Percentiles rank a stretch among this genome's conserved stretches.
Evolutionary conservation across 768 basidiomycete genomes (phyloP).

Genomic region (Kockovaella imperatae): DNA sequence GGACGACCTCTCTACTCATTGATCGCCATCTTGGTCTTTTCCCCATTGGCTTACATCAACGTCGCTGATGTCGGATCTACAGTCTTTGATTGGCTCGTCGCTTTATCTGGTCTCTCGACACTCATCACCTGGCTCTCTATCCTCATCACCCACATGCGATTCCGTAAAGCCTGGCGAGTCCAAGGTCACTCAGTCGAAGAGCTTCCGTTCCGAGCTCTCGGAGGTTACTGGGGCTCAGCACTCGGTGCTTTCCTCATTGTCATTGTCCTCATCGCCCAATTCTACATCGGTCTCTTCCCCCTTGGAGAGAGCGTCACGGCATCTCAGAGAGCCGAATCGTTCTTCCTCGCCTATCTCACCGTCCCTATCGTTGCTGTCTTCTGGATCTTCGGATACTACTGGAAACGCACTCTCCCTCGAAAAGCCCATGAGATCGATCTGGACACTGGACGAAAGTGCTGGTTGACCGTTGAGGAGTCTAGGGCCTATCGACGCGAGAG

Average conservation of each 20-base stretch:
- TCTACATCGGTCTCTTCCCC: conserved; percentile 44
- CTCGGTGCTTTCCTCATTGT: conserved; percentile 54
- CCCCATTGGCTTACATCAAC: conserved; percentile 35
- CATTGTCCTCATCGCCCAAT: conserved; percentile 48
- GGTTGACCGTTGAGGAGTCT: conserved; percentile 38
- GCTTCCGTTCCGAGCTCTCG: conserved; percentile 56
- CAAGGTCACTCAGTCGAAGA: conserved; percentile 53
- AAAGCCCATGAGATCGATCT: conserved; percentile 41
- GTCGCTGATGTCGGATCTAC: conserved; percentile 11
- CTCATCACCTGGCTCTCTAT: conserved; percentile 63
- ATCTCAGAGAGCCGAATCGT: conserved; percentile 22
- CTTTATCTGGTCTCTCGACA: conserved; percentile 60
- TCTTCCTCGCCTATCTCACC: conserved; percentile 43
- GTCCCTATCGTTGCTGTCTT: conserved; percentile 35
- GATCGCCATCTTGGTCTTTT: conserved; percentile 38
- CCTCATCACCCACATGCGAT: conserved; percentile 50
- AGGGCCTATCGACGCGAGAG: conserved; percentile 10
- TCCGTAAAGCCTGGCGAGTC: conserved; percentile 56
- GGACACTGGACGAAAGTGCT: conserved; percentile 42
- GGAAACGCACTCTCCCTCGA: conserved; percentile 36
- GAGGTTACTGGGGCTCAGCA: conserved; percentile 38
- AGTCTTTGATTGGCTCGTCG: conserved; percentile 50
- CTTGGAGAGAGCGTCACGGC: conserved; percentile 20
- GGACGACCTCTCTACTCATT: conserved; percentile 60
- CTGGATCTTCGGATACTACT: conserved; percentile 30